Evolutionary conservation across 75 land plant genomes (phyloP).

Genomic region (Cupressus sempervirens): DNA sequence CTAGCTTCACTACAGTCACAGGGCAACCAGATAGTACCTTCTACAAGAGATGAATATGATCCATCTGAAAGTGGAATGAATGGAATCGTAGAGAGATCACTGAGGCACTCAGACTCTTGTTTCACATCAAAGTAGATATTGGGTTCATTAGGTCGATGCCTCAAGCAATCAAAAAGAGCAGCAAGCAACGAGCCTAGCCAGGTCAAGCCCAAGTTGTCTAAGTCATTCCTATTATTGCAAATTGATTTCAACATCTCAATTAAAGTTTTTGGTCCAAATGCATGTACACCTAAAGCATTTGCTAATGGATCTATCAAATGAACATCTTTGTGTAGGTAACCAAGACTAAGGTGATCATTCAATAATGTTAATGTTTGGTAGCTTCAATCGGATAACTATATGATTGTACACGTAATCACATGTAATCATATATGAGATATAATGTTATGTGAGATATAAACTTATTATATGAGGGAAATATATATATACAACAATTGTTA

Average conservation of each 20-base stretch:
- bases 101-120: conserved; percentile 27
- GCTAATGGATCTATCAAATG: conserved; percentile 65
- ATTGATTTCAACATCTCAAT: conserved; percentile 52
- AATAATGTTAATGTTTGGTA: too few relatives aligned
- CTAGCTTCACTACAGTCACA: conserved; percentile 27
- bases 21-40: conserved; percentile 86
- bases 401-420: too few relatives aligned
- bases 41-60: conserved; percentile 47
- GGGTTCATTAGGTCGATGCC: conserved; percentile 13
- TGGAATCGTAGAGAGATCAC: conserved; percentile 37
- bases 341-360: conserved; percentile 65
- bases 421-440: too few relatives aligned
- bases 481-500: too few relatives aligned
- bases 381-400: too few relatives aligned
- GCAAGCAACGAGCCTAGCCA: conserved; percentile 74
- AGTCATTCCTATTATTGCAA: conserved; percentile 28
- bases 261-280: conserved; percentile 63
- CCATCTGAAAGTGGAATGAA: conserved; percentile 88
- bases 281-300: conserved; percentile 61
- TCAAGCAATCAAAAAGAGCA: conserved; percentile 41
- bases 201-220: conserved; percentile 44
- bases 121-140: conserved; percentile 10
- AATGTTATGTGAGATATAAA: too few relatives aligned
- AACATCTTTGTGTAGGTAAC: conserved; percentile 64
- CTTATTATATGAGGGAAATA: too few relatives aligned